phyloP scores from a whole-genome alignment of 352 stramenopile genomes.

The Phytopythium mirpurense region DNA sequence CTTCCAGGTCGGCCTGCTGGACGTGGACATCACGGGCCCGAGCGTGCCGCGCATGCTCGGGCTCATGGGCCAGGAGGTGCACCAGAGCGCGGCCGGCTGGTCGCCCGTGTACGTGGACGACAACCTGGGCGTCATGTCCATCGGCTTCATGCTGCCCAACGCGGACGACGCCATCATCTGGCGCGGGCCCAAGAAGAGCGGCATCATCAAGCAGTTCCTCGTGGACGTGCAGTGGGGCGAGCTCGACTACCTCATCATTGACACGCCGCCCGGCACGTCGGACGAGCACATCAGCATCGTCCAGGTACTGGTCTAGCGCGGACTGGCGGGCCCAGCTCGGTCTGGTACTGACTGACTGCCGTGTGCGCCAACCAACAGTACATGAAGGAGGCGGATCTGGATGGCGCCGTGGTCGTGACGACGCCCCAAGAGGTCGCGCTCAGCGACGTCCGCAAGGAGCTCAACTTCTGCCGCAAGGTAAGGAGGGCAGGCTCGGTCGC shows the following conservation, averaged over 20 bases:
- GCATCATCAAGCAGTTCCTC: slow-evolving; percentile 99
- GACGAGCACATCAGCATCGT: slow-evolving; percentile 99
- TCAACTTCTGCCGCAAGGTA: slow-evolving; percentile 99
- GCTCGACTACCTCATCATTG: slow-evolving; percentile 99
- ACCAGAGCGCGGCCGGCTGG: slow-evolving; percentile 98
- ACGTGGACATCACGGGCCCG: slow-evolving; percentile 99
- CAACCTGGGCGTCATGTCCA: slow-evolving; percentile 99
- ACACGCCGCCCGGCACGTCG: slow-evolving; percentile 98
- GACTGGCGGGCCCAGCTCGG: no score
- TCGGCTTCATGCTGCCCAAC: slow-evolving; percentile 98
- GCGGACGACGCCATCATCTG: slow-evolving; percentile 99
- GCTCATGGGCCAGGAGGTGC: slow-evolving; percentile 90
- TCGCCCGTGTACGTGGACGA: slow-evolving; percentile 98
- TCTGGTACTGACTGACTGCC: no score
- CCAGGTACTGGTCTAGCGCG: slow-evolving; percentile 42
- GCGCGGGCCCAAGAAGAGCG: slow-evolving; percentile 99
- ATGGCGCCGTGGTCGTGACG: slow-evolving; percentile 98
- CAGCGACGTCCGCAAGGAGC: slow-evolving; percentile 98
- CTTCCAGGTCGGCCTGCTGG: slow-evolving; percentile 96
- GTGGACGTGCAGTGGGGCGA: slow-evolving; percentile 99
- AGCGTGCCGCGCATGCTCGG: slow-evolving; percentile 98
- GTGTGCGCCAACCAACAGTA: no score
- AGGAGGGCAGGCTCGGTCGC: slow-evolving; percentile 5
- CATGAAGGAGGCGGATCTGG: slow-evolving; percentile 94
- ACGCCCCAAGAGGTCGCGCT: slow-evolving; percentile 99